Base-by-base conservation (phyloP, 2,329 filamentous ascomycete genomes). In the Rachicladosporium sp. region DNA sequence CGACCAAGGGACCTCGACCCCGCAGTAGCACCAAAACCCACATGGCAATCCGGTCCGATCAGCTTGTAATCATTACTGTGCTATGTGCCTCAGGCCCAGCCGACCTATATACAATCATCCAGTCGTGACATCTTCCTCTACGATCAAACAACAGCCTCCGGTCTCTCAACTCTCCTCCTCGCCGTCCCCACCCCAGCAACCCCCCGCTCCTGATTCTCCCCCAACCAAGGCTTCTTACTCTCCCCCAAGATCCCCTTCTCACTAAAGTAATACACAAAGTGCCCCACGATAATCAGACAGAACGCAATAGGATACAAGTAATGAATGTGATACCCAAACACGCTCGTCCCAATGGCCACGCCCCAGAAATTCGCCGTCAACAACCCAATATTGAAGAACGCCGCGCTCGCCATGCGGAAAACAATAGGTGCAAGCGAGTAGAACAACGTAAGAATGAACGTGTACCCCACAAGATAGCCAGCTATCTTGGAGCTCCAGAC, bases 331-430 rank as follows among this genome's bases (percentile, higher is more conserved):
- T 82, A 75, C 33, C 80, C 76, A 55, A 98, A 93, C 36, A 96
- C 83, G 57, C 80, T 74, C 50, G 93, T 76, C 36, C 91, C 91
- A 51, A 98, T 89, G 50, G 93, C 82, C 46, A 93, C 82, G 48
- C 87, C 88, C 91, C 91, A 98, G 67, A 96, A 96, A 65, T 93
- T 95, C 52, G 80, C 85, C 2, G 91, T 96, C 44, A 98, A 70
- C 48, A 98, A 69, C 6, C 82, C 89, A 54, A 96, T 93, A 63
- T 98, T 93, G 69, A 95, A 93, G 65, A 98, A 95, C 12, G 88
- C 89, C 2, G 91, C 91, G 10, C 77, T 83, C 21, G 82, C 82
- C 67, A 96, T 82, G 48, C 91, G 84, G 63, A 96, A 80, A 46
- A 98, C 73, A 40, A 96, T 66, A 0, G 91, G 91, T 0, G 83